Evolutionary conservation across 73 alveolate genomes (phyloP).

Genomic region (Uronychia setigera): DNA sequence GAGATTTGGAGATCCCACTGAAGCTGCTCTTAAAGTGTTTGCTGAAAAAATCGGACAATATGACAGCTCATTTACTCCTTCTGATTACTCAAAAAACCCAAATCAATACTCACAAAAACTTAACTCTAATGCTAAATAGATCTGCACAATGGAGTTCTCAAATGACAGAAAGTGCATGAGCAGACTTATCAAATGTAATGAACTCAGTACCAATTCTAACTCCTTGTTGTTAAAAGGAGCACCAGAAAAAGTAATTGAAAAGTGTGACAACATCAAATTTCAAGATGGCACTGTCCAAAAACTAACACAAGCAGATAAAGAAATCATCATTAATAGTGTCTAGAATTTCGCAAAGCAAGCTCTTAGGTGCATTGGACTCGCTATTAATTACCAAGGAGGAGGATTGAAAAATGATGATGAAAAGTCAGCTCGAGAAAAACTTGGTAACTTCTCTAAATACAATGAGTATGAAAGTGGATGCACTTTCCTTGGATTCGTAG

Average conservation of each 20-base stretch:
- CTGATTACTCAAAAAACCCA: constrained; percentile 38
- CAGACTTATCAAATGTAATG: constrained; percentile 70
- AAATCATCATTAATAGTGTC: constrained; percentile 14
- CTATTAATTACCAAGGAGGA: constrained; percentile 48
- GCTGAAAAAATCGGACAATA: constrained; percentile 90
- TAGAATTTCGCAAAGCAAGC: constrained; percentile 41
- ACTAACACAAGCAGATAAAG: constrained; percentile 35
- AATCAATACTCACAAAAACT: constrained; percentile 44
- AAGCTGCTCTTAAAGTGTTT: constrained; percentile 87
- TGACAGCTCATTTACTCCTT: constrained; percentile 45
- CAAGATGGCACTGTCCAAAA: constrained; percentile 70
- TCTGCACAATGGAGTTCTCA: constrained; percentile 91
- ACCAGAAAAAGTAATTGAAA: constrained; percentile 88
- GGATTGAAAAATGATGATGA: constrained; percentile 18
- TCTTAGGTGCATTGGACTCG: constrained; percentile 57
- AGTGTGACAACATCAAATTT: constrained; percentile 64
- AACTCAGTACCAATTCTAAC: constrained; percentile 7
- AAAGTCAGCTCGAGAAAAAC: constrained; percentile 1
- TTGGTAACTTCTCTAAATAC: constrained; percentile 32
- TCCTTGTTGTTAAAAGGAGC: constrained; percentile 95
- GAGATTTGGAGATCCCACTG: constrained; percentile 86
- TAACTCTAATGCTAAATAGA: constrained; percentile 34
- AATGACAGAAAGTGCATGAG: constrained; percentile 98
- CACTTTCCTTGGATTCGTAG: constrained; percentile 89
- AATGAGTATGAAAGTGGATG: constrained; percentile 75